phyloP scores from a whole-genome alignment of 2,329 filamentous ascomycete species.

The Ceratocystis huliohia region DNA sequence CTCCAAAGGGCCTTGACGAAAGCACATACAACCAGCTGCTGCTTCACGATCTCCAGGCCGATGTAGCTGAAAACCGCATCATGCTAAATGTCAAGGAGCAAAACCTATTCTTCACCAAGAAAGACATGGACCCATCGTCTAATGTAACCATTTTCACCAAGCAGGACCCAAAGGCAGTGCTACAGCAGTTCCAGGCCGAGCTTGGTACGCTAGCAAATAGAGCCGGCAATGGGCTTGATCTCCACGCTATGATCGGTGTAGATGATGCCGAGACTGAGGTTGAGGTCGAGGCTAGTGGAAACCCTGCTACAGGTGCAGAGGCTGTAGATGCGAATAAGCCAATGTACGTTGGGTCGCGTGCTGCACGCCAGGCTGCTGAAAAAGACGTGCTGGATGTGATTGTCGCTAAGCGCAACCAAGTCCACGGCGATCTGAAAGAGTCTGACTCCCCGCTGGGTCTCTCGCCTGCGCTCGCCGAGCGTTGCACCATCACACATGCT shows the following conservation, averaged over 20 bases:
- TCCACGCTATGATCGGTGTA: constrained; percentile 54
- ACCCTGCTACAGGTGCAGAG: neutral
- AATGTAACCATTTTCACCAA: constrained; percentile 47
- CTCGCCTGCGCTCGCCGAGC: constrained; percentile 43
- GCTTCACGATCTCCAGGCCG: constrained; percentile 66
- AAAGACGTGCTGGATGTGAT: constrained; percentile 55
- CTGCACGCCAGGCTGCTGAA: constrained; percentile 52
- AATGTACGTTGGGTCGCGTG: constrained; percentile 55
- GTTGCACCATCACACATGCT: constrained; percentile 61
- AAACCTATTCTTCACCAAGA: constrained; percentile 62
- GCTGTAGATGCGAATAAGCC: constrained; percentile 31
- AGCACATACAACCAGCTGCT: constrained; percentile 61
- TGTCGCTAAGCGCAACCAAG: constrained; percentile 46
- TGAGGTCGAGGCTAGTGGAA: constrained; percentile 22
- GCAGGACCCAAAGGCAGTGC: constrained; percentile 56
- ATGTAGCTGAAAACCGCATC: constrained; percentile 62
- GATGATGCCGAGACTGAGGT: constrained; percentile 58
- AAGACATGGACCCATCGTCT: constrained; percentile 36
- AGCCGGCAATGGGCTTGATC: constrained; percentile 40
- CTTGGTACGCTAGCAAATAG: constrained; percentile 41
- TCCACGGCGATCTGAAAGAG: constrained; percentile 39
- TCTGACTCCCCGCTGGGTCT: constrained; percentile 40
- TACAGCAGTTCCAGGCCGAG: constrained; percentile 51
- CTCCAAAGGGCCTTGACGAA: constrained; percentile 49
- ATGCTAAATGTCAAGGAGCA: constrained; percentile 82